These are phyloP conservation scores for Pseudogymnoascus sp. DNA, from an alignment of 2,329 filamentous ascomycete species.

Conservation along the genomic window DNA sequence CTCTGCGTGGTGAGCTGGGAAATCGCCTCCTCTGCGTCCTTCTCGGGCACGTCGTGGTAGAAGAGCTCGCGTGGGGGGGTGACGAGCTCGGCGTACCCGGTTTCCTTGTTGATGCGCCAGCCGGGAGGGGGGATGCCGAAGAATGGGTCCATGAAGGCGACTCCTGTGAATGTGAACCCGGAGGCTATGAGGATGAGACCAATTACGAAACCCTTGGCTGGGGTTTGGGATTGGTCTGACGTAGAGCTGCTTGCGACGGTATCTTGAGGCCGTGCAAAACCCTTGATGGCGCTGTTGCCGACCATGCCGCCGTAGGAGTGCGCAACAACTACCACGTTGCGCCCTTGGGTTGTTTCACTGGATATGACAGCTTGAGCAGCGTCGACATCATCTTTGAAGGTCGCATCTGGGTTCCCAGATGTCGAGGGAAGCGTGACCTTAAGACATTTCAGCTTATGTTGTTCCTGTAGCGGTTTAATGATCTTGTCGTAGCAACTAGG, in stretches of 20 bases:
- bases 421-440: conserved; percentile 32
- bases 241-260: conserved; percentile 14
- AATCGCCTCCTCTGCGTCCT: conserved; percentile 34
- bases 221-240: not conserved
- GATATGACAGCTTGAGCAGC: conserved; percentile 29
- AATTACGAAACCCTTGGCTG: conserved; percentile 28
- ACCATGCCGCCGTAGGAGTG: conserved; percentile 38
- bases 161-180: conserved; percentile 30
- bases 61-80: conserved; percentile 31
- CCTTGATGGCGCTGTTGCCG: conserved; percentile 35
- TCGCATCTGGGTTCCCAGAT: conserved; percentile 25
- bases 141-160: conserved; percentile 32
- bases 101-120: conserved; percentile 29
- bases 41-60: conserved; percentile 36
- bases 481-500: conserved; percentile 32
- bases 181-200: conserved; percentile 34
- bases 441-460: conserved; percentile 28
- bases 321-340: conserved; percentile 35
- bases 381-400: conserved; percentile 34
- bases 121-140: conserved; percentile 28
- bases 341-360: conserved; percentile 28
- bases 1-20: conserved; percentile 34
- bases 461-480: conserved; percentile 27
- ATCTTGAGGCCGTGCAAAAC: conserved; percentile 26
- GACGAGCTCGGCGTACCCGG: conserved; percentile 33